Percentiles rank a stretch among this genome's conserved stretches.
phyloP scores from a whole-genome alignment of 768 basidiomycete genomes.

The Leccinum barrowsii region DNA sequence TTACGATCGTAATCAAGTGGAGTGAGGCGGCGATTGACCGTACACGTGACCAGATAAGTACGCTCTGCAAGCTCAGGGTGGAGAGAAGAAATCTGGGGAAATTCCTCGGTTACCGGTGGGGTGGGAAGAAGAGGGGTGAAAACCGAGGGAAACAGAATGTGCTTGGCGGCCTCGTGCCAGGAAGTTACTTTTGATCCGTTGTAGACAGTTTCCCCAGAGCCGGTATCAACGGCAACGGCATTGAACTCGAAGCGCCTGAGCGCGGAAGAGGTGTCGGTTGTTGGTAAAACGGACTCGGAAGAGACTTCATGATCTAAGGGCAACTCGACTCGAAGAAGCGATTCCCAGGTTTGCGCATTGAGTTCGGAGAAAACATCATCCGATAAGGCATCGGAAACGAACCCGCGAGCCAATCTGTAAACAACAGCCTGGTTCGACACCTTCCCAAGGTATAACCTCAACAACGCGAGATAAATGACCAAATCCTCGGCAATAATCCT shows the following conservation, averaged over 20 bases:
- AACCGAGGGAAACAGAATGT: conserved; percentile 82
- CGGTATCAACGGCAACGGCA: conserved; percentile 66
- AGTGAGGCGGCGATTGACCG: conserved; percentile 91
- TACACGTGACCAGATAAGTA: conserved; percentile 91
- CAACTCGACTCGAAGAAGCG: conserved; percentile 55
- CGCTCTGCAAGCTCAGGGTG: conserved; percentile 86
- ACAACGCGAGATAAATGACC: conserved; percentile 73
- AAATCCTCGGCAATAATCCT: conserved; percentile 50
- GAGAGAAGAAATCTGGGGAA: conserved; percentile 61
- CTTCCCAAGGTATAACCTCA: conserved; percentile 76
- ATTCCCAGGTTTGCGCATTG: conserved; percentile 61
- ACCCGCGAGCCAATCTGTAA: conserved; percentile 45
- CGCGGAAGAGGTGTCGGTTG: conserved; percentile 23
- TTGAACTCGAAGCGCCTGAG: conserved; percentile 69
- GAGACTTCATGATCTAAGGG: conserved; percentile 19
- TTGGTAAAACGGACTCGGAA: conserved; percentile 10
- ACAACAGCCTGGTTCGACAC: conserved; percentile 54
- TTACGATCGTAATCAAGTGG: conserved; percentile 96
- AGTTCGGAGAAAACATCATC: conserved; percentile 46
- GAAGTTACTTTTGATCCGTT: conserved; percentile 60
- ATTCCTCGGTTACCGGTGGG: conserved; percentile 36
- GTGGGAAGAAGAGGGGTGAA: conserved; percentile 53
- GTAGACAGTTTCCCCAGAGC: conserved; percentile 52
- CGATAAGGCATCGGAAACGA: conserved; percentile 44
- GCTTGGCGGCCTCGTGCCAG: conserved; percentile 87